Percentiles rank a stretch among this genome's conserved stretches.
Conservation (phyloP, 1,139 yeast genomes). For the Saccharomyces hybrid region DNA sequence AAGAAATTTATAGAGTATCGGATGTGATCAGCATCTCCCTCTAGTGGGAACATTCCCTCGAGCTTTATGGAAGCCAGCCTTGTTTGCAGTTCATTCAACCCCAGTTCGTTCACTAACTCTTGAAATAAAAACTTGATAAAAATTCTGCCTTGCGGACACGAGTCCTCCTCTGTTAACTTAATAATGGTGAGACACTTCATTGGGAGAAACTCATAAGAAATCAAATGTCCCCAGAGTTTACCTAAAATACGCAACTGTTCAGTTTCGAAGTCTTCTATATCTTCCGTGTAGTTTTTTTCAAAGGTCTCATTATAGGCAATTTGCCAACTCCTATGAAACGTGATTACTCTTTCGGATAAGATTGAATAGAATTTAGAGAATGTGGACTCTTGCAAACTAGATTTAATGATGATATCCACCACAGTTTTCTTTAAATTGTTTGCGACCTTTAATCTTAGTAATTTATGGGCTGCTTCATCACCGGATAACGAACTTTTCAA, state of each 20-base stretch:
- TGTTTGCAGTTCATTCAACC: constrained; percentile 44
- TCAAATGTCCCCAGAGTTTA: constrained; percentile 76
- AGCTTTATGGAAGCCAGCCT: constrained; percentile 45
- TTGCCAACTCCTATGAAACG: constrained; percentile 49
- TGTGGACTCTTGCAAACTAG: constrained; percentile 82
- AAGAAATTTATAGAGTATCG: constrained; percentile 84
- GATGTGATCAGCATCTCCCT: constrained; percentile 46
- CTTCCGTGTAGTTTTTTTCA: constrained; percentile 42
- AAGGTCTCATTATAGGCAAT: constrained; percentile 48
- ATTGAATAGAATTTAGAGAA: constrained; percentile 82
- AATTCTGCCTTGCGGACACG: constrained; percentile 76
- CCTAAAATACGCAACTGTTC: constrained; percentile 74
- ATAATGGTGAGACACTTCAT: constrained; percentile 53
- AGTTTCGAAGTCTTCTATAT: constrained; percentile 62
- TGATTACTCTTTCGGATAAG: constrained; percentile 61
- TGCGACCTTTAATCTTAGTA: constrained; percentile 44
- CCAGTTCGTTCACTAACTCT: constrained; percentile 74
- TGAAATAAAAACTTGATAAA: constrained; percentile 75
- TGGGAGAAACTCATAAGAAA: constrained; percentile 62
- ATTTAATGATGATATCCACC: constrained; percentile 69
- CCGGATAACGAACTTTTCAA: constrained; percentile 90
- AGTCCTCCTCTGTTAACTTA: constrained; percentile 58
- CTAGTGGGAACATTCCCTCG: constrained; percentile 39
- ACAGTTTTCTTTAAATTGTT: constrained; percentile 40
- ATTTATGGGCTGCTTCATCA: constrained; percentile 88